A percentile compares a stretch with the other conserved stretches of the same genome.
Conservation (phyloP, 148 eudicot genomes). For the Silene conica region DNA sequence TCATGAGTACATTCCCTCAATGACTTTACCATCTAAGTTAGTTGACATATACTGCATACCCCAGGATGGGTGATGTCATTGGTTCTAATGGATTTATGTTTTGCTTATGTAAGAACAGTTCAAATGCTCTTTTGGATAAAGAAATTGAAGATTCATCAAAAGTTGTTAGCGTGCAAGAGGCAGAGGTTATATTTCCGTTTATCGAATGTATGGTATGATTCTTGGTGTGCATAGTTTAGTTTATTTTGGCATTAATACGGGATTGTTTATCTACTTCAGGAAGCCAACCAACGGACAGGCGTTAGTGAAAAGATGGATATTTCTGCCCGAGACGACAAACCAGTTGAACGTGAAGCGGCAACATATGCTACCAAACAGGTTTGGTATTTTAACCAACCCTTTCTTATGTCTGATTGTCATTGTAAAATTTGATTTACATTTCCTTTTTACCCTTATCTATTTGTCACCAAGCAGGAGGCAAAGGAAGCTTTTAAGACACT, state of each 20-base stretch:
- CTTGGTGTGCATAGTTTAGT: constrained; percentile 2
- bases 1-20: not conserved
- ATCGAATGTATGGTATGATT: not conserved
- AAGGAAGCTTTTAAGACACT: constrained; percentile 82
- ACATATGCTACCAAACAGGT: constrained; percentile 83
- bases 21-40: not conserved
- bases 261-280: constrained; percentile 38
- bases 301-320: constrained; percentile 32
- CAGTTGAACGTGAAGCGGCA: constrained; percentile 45
- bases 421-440: not conserved
- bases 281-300: constrained; percentile 38
- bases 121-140: constrained; percentile 27
- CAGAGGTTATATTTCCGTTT: constrained; percentile 40
- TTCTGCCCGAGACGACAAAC: constrained; percentile 46
- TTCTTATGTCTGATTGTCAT: constrained; percentile 6
- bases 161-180: constrained; percentile 32
- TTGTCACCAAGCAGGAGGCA: constrained; percentile 56
- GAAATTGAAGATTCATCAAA: constrained; percentile 35
- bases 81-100: constrained; percentile 15
- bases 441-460: not conserved
- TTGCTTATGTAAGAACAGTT: constrained; percentile 35
- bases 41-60: not conserved
- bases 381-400: not conserved
- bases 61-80: not conserved
- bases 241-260: not conserved